These are phyloP conservation scores for Penicillium crystallinum DNA, from an alignment of 495 filamentous ascomycete species.

Conservation along the genomic window DNA sequence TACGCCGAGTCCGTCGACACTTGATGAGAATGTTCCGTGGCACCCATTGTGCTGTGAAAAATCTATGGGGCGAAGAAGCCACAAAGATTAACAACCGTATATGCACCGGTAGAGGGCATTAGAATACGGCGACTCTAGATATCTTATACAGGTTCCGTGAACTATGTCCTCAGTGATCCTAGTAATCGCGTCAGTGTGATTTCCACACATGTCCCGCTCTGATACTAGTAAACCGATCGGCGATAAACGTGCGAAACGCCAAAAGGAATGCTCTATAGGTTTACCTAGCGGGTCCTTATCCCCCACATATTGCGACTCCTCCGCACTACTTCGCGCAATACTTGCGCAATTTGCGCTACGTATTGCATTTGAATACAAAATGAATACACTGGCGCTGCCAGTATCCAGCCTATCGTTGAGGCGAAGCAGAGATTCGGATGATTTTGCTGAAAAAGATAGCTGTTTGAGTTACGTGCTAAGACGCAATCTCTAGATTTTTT, in stretches of 20 bases:
- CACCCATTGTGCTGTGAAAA: neutral
- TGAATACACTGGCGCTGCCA: neutral
- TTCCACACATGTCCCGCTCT: neutral
- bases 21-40: neutral
- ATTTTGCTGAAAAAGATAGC: neutral
- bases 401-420: neutral
- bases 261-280: no score
- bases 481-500: neutral
- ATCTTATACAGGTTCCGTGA: neutral
- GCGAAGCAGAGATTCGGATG: no score
- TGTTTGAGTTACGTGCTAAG: slow-evolving; percentile 3
- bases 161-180: neutral
- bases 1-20: neutral
- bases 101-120: no score
- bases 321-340: neutral
- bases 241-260: no score
- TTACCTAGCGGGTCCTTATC: no score
- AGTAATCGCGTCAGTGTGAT: neutral
- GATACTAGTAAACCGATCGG: neutral
- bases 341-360: neutral
- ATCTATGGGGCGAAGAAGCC: no score
- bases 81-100: no score
- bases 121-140: no score
- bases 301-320: neutral
- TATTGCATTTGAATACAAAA: neutral